Base-by-base conservation (phyloP, 2,329 filamentous ascomycete genomes). In the Epichloe typhina region DNA sequence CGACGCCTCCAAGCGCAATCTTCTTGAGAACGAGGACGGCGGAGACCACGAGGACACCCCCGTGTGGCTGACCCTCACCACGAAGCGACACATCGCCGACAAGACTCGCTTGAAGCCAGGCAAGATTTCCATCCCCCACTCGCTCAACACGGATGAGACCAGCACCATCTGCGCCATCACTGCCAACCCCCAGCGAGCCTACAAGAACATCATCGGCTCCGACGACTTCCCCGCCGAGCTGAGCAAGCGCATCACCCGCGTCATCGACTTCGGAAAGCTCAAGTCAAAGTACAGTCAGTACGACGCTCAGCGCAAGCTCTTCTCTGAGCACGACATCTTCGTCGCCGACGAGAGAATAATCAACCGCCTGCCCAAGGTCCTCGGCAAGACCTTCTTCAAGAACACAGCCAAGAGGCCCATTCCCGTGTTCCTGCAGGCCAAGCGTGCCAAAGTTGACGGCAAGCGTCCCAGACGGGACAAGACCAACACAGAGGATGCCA, bases 371-470 rank as follows among this genome's bases (percentile, higher is more conserved):
- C 88, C 90, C 51, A 78, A 80, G 56, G 73, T 83, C 3, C 80
- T 98, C 12, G 93, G 91, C 59, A 97, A 95, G 73, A 84, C 84
- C 2, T 97, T 98, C 68, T 97, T 93, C 78, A 85, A 89, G 72
- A 77, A 72, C 51, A 87, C 84, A 3, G 69, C 71, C 56, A 97
- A 97, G 76, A 79, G 91, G 39, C 93, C 93, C 9, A 82, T 98
- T 52, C 90, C 93, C 26, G 79, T 97, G 38, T 74, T 77, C 42
- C 76, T 97, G 54, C 77, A 73, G 61, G 67, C 82, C 55, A 75
- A 81, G 64, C 74, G 75, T 49, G 72, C 77, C 56, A 85, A 80
- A 67, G 74, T 74, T 17, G 74, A 80, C 55, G 76, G 74, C 55
- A 80, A 80, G 71, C 67, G 69, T 39, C 72, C 73, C 51, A 79